Conservation (phyloP, 2,329 filamentous ascomycete species). For the Alternaria sp. region DNA sequence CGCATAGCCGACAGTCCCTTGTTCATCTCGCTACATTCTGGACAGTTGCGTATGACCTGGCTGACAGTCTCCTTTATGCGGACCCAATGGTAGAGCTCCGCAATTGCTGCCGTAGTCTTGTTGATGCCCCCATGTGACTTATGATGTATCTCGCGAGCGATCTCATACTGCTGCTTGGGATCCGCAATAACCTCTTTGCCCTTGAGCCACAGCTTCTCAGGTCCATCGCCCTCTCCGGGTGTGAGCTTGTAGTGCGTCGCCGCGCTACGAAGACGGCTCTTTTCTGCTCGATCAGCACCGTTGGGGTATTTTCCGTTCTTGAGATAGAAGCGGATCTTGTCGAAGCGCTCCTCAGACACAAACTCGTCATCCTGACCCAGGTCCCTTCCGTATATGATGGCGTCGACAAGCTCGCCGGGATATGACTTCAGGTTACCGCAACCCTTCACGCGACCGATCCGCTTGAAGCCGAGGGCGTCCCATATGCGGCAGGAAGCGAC, state of each 20-base stretch:
- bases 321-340: constrained; percentile 97
- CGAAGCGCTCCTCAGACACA: constrained; percentile 94
- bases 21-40: constrained; percentile 78
- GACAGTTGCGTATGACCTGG: constrained; percentile 89
- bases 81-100: constrained; percentile 95
- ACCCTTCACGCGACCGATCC: constrained; percentile 77
- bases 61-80: constrained; percentile 97
- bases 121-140: constrained; percentile 90
- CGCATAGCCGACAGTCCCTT: constrained; percentile 40
- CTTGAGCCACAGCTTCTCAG: constrained; percentile 84
- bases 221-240: constrained; percentile 53
- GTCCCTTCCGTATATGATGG: constrained; percentile 67
- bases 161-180: constrained; percentile 86
- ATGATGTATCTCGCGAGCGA: constrained; percentile 78
- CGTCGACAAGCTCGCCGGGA: constrained; percentile 55
- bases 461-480: constrained; percentile 91
- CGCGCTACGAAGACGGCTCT: constrained; percentile 89
- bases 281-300: constrained; percentile 92
- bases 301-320: constrained; percentile 93
- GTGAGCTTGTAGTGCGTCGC: constrained; percentile 92
- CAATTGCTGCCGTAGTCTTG: constrained; percentile 93
- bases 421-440: constrained; percentile 58
- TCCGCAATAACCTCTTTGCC: constrained; percentile 97
- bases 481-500: constrained; percentile 88
- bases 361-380: constrained; percentile 74